Conservation (phyloP, 2,329 filamentous ascomycete species). For the Trichoderma semiorbis region DNA sequence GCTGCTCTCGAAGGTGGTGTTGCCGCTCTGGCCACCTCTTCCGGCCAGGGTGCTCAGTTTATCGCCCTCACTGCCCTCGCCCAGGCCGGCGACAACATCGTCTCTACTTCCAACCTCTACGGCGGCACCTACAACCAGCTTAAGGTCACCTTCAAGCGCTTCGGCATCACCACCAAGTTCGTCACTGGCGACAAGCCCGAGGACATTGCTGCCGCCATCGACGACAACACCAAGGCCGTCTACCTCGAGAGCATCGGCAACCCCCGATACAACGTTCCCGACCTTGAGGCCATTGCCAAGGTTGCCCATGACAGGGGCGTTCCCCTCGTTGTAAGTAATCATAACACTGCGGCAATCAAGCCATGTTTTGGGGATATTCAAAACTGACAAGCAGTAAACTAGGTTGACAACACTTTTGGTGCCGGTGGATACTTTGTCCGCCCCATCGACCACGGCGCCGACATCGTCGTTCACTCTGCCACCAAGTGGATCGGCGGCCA, state of each 20-base stretch:
- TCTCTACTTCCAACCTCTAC: slow-evolving; percentile 86
- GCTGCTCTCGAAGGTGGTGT: slow-evolving; percentile 93
- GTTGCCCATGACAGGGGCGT: slow-evolving; percentile 68
- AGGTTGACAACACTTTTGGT: slow-evolving; percentile 94
- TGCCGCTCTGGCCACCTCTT: slow-evolving; percentile 78
- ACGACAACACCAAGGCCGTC: slow-evolving; percentile 89
- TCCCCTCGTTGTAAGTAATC: slow-evolving; percentile 54
- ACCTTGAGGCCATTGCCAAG: slow-evolving; percentile 82
- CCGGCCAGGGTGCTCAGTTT: slow-evolving; percentile 89
- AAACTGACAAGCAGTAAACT: not conserved
- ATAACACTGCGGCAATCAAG: not conserved
- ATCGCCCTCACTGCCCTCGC: slow-evolving; percentile 84
- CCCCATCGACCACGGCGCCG: slow-evolving; percentile 85
- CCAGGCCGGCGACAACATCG: slow-evolving; percentile 85
- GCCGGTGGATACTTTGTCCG: slow-evolving; percentile 85
- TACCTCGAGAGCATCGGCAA: slow-evolving; percentile 94
- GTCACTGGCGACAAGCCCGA: slow-evolving; percentile 74
- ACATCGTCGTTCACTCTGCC: slow-evolving; percentile 90
- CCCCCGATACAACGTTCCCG: slow-evolving; percentile 87
- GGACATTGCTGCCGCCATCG: slow-evolving; percentile 77
- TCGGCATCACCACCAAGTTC: slow-evolving; percentile 87
- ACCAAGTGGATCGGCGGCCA: slow-evolving; percentile 98
- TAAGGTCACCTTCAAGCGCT: slow-evolving; percentile 83
- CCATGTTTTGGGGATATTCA: not conserved
- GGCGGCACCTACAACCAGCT: slow-evolving; percentile 97